Conservation (phyloP, 352 stramenopile genomes). For the Pythium myriotylum region DNA sequence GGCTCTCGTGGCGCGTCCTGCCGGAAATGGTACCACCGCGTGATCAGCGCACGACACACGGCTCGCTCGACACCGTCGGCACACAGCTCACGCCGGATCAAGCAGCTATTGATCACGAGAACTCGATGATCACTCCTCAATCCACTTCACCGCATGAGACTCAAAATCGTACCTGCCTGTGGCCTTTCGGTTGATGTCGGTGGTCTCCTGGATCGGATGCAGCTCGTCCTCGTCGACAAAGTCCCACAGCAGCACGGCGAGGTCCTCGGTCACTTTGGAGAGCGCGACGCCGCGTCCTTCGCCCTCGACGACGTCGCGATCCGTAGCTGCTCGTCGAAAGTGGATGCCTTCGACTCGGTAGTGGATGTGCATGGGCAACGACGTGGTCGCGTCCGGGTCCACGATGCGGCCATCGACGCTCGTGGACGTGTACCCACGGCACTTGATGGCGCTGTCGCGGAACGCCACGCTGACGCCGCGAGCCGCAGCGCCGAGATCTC, state of each 20-base stretch:
- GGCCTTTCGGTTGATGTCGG: conserved; percentile 21
- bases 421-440: conserved; percentile 27
- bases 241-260: conserved; percentile 33
- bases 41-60: conserved; percentile 1
- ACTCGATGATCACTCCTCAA: no score
- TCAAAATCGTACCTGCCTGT: background rate
- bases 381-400: conserved; percentile 7
- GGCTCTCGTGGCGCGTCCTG: background rate
- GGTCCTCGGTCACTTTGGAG: conserved; percentile 27
- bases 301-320: conserved; percentile 6
- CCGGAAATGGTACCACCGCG: background rate
- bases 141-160: no score
- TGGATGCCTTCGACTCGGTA: conserved; percentile 6
- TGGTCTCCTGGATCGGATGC: conserved; percentile 20
- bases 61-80: conserved; percentile 4
- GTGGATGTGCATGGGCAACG: background rate
- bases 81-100: conserved; percentile 8
- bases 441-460: conserved; percentile 26
- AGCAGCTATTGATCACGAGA: no score
- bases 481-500: conserved; percentile 19
- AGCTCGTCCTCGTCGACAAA: conserved; percentile 36
- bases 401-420: conserved; percentile 14
- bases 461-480: conserved; percentile 28
- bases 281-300: conserved; percentile 25
- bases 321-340: background rate